A percentile compares a stretch with the other conserved stretches of the same genome.
Evolutionary conservation across 2,329 filamentous ascomycete genomes (phyloP).

Genomic region (Talaromyces sp.): DNA sequence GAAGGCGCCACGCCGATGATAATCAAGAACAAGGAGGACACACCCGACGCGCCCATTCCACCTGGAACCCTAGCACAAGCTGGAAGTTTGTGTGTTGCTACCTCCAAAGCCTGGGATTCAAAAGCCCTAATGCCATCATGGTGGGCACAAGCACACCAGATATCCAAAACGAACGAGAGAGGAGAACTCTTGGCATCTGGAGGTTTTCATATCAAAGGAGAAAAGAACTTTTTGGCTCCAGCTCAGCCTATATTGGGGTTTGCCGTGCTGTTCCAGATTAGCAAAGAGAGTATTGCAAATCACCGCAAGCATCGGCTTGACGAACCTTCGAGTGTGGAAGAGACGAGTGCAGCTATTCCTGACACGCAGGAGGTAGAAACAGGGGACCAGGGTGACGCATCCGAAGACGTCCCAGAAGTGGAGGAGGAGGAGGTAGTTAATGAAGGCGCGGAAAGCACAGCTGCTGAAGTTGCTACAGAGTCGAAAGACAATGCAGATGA

Average conservation of each 20-base stretch:
- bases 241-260: slow-evolving; percentile 84
- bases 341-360: slow-evolving; percentile 23
- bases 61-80: slow-evolving; percentile 89
- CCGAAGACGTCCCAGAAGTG: not conserved
- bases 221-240: slow-evolving; percentile 87
- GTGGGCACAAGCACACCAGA: slow-evolving; percentile 89
- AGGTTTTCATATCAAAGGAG: slow-evolving; percentile 73
- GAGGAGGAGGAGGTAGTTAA: not conserved
- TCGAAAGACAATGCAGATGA: slow-evolving; percentile 16
- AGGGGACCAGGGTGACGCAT: not conserved
- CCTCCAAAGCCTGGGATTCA: slow-evolving; percentile 88
- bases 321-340: slow-evolving; percentile 16
- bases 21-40: slow-evolving; percentile 78
- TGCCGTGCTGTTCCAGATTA: slow-evolving; percentile 80
- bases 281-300: slow-evolving; percentile 75
- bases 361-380: slow-evolving; percentile 14
- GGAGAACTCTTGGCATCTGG: slow-evolving; percentile 78
- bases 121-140: slow-evolving; percentile 94
- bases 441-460: not conserved
- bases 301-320: slow-evolving; percentile 68
- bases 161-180: slow-evolving; percentile 74
- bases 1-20: slow-evolving; percentile 79
- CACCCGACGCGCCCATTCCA: slow-evolving; percentile 78
- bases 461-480: slow-evolving; percentile 12
- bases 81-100: slow-evolving; percentile 75